Evolutionary conservation across 768 basidiomycete genomes (phyloP).

Genomic region (Leccinum disarticulatum): DNA sequence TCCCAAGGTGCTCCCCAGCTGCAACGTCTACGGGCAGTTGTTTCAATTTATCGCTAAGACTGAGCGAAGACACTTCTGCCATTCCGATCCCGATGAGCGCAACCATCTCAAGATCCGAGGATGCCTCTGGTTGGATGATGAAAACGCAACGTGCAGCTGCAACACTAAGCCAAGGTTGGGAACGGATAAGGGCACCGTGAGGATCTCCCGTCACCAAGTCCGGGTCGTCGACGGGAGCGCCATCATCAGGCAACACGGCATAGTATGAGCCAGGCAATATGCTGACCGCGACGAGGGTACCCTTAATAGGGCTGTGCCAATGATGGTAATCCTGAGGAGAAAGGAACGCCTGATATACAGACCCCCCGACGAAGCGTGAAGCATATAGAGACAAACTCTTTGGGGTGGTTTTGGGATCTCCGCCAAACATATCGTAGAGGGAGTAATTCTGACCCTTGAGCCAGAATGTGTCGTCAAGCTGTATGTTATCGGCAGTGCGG

Average conservation of each 20-base stretch:
- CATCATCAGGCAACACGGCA: slow-evolving; percentile 14
- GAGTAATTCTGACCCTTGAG: slow-evolving; percentile 61
- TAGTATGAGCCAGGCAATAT: slow-evolving; percentile 29
- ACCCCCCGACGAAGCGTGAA: slow-evolving; percentile 45
- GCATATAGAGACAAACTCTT: slow-evolving; percentile 15
- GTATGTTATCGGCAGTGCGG: slow-evolving; percentile 34
- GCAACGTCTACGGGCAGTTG: slow-evolving; percentile 30
- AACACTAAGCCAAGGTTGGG: slow-evolving; percentile 43
- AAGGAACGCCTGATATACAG: slow-evolving; percentile 58
- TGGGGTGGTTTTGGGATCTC: background rate
- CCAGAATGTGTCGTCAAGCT: slow-evolving; percentile 52
- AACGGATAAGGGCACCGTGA: slow-evolving; percentile 24
- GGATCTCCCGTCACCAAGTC: slow-evolving; percentile 8
- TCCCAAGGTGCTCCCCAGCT: slow-evolving; percentile 54
- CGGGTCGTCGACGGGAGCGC: background rate
- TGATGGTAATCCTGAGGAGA: slow-evolving; percentile 53
- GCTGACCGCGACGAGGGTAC: slow-evolving; percentile 18
- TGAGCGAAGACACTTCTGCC: slow-evolving; percentile 61
- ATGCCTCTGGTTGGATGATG: slow-evolving; percentile 49
- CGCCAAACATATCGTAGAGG: slow-evolving; percentile 50
- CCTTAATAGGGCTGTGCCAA: slow-evolving; percentile 56
- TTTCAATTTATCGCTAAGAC: slow-evolving; percentile 28
- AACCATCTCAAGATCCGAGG: slow-evolving; percentile 49
- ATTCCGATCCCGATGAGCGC: slow-evolving; percentile 60
- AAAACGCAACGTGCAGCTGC: slow-evolving; percentile 52